phyloP scores from a whole-genome alignment of 2,329 filamentous ascomycete species.

The Trichophyton rubrum region DNA sequence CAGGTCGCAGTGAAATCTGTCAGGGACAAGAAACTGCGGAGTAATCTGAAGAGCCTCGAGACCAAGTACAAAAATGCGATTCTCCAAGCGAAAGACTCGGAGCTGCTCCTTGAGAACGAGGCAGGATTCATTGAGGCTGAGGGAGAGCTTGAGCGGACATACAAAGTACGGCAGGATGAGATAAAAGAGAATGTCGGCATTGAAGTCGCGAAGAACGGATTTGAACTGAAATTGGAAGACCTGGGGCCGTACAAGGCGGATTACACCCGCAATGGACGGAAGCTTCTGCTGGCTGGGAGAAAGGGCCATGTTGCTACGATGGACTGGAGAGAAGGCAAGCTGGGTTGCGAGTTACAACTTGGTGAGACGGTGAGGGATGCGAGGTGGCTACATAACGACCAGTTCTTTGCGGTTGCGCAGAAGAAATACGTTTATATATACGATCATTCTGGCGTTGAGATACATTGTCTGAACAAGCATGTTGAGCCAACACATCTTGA shows the following conservation, averaged over 20 bases:
- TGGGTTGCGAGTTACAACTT: conserved; percentile 83
- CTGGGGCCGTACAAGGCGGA: conserved; percentile 81
- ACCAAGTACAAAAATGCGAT: conserved; percentile 69
- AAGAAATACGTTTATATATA: conserved; percentile 98
- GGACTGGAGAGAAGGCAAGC: conserved; percentile 86
- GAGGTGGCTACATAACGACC: conserved; percentile 88
- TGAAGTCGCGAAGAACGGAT: conserved; percentile 82
- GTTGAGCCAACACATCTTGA: conserved; percentile 87
- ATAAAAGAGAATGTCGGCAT: conserved; percentile 62
- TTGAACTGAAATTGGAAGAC: conserved; percentile 71
- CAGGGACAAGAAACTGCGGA: conserved; percentile 79
- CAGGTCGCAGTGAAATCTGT: conserved; percentile 59
- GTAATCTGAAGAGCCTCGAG: conserved; percentile 67
- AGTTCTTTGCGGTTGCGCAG: conserved; percentile 85
- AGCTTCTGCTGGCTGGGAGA: conserved; percentile 71
- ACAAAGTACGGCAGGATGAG: conserved; percentile 81
- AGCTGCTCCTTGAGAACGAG: conserved; percentile 82
- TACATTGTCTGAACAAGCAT: conserved; percentile 84
- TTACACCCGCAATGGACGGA: conserved; percentile 78
- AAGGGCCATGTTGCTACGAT: conserved; percentile 94
- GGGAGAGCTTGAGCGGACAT: conserved; percentile 76
- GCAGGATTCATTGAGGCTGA: conserved; percentile 81
- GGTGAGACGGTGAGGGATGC: conserved; percentile 82
- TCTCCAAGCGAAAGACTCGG: conserved; percentile 80
- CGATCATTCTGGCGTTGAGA: conserved; percentile 75